phyloP scores from a whole-genome alignment of 2,329 filamentous ascomycete species.

The Neofusicoccum parvum region DNA sequence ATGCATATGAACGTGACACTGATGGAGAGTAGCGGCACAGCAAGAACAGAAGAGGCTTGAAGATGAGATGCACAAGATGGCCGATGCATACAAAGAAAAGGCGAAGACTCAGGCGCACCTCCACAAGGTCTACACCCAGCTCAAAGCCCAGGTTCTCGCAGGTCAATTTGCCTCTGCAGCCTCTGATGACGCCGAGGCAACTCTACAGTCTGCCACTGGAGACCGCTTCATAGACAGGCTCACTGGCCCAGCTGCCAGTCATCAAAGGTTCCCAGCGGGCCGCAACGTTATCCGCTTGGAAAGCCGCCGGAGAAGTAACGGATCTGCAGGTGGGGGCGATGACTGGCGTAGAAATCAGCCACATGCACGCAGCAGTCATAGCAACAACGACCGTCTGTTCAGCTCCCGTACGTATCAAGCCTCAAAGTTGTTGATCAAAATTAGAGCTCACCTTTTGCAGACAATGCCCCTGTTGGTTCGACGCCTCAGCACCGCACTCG shows the following conservation, averaged over 20 bases:
- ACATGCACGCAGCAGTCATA: conserved; percentile 21
- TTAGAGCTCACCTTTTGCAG: conserved; percentile 22
- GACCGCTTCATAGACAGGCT: conserved; percentile 30
- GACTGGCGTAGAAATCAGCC: conserved; percentile 28
- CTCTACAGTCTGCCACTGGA: conserved; percentile 29
- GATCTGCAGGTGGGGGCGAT: conserved; percentile 10
- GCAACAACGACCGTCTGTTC: background rate
- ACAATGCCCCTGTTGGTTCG: conserved; percentile 27
- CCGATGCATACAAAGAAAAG: conserved; percentile 69
- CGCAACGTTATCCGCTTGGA: background rate
- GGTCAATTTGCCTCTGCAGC: conserved; percentile 59
- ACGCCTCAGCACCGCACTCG: conserved; percentile 33
- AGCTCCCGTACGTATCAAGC: background rate
- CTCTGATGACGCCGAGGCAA: conserved; percentile 46
- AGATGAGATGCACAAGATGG: conserved; percentile 72
- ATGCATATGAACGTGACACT: background rate
- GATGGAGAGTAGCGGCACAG: conserved; percentile 52
- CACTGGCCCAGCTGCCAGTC: conserved; percentile 28
- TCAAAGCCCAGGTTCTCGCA: conserved; percentile 59
- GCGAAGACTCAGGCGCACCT: conserved; percentile 68
- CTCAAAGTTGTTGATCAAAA: background rate
- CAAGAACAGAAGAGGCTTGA: conserved; percentile 64
- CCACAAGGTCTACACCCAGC: conserved; percentile 61
- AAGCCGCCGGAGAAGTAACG: conserved; percentile 17
- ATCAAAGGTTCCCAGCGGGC: background rate